These are phyloP conservation scores for Pilasporangium apinafurcum DNA, from an alignment of 352 stramenopile genomes.

Conservation along the genomic window DNA sequence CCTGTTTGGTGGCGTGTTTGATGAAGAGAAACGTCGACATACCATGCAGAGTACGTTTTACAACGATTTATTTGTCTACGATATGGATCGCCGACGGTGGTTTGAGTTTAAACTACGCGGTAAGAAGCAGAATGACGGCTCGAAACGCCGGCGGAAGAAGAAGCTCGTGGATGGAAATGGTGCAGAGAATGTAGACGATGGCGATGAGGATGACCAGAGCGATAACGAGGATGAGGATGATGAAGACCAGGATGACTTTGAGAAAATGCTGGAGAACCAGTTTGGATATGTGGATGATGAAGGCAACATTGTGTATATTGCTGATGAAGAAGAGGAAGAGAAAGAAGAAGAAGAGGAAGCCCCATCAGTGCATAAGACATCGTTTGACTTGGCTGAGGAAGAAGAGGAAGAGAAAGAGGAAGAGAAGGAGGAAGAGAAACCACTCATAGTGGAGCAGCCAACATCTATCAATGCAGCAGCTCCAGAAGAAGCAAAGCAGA, in stretches of 20 bases:
- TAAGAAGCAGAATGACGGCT: conserved; percentile 67
- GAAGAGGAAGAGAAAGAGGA: conserved; percentile 36
- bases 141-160: conserved; percentile 63
- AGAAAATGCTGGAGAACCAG: conserved; percentile 86
- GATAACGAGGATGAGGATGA: conserved; percentile 51
- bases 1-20: conserved; percentile 95
- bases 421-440: conserved; percentile 9
- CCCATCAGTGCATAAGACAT: not conserved
- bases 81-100: conserved; percentile 95
- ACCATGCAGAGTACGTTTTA: conserved; percentile 92
- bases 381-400: conserved; percentile 6
- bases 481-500: conserved; percentile 1
- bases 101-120: conserved; percentile 89
- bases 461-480: not conserved
- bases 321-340: conserved; percentile 82
- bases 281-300: conserved; percentile 94
- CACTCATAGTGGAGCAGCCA: conserved; percentile 1
- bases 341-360: conserved; percentile 31
- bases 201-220: conserved; percentile 37
- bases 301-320: conserved; percentile 94
- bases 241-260: conserved; percentile 78
- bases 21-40: conserved; percentile 85
- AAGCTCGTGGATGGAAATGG: conserved; percentile 18
- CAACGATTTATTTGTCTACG: conserved; percentile 96
- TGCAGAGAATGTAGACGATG: conserved; percentile 19